Evolutionary conservation across 495 filamentous ascomycete genomes (phyloP), one percentile per base, ranked within the genome.

Genomic region (Letharia lupina): DNA sequence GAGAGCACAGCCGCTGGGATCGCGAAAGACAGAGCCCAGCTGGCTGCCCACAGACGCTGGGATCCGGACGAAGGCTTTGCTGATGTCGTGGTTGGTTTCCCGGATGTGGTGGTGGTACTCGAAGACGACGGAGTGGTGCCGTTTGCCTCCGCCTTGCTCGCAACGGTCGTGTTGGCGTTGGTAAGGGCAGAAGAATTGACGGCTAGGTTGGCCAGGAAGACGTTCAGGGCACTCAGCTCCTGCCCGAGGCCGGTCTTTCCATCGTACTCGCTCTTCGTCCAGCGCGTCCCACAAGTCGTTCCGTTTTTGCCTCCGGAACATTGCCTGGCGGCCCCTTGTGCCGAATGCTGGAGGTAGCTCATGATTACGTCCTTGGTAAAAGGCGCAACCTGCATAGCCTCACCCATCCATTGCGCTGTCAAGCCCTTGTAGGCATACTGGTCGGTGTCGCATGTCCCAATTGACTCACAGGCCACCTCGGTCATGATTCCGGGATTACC

Each of bases 401-500:
- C 82, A 3, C 86, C 84, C 72, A 93, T 78, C 88, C 87, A 91
- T 11, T 85, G 85, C 47, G 85, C 76, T 23, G 91, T 77, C 70
- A 90, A 88, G 12, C 87, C 88, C 75, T 93, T 93, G 81, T 91
- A 92, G 54, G 81, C 83, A 62, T 80, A 80, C 73, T 90, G 84
- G 71, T 93, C 90, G 58, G 79, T 79, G 73, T 89, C 82, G 75
- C 91, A 95, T 61, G 81, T 84, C 60, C 76, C 79, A 40, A 75
- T 74, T 0, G 78, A 72, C 70, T 95, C 91, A 78, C 90, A 93
- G 56, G 86, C 82, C 44, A 85, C 82, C 73, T 93, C 91, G 41
- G 78, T 76, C 72, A 90, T 81, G 72, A 90, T 75, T 16, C 52
- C 52, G 11, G 28, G 5, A 18, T 35, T 13, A 4, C 31, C 13